Base-by-base conservation (phyloP, 345 rosid species). In the Rhodamnia argentea region DNA sequence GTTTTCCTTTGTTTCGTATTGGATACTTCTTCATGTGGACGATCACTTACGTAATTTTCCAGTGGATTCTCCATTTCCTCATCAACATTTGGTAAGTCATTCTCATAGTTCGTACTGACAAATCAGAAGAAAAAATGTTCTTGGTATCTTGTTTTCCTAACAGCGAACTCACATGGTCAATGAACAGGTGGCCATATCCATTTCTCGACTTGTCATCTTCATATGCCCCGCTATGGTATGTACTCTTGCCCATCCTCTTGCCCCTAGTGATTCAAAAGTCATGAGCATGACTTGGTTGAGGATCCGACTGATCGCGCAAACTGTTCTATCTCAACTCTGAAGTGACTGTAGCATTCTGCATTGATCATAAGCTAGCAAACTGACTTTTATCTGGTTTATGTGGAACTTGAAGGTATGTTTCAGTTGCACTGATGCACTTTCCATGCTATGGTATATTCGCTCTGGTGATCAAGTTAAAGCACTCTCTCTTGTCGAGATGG, bases 141-240 rank as follows among this genome's bases (percentile, higher is more conserved):
- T 44, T 16, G 82, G 37, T 44, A 20, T 44, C 27, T 32, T 53
- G 18, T 84, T 84, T 50, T 59, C 76, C 86, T 42, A 57, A 84
- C 57, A 18, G 47, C 37, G 40, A 59, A 57, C 55, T 58, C 50
- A 85, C 62, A 27, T 40, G 29, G 85, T 29, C 22, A 83, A 60
- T 86, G 86, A 88, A 91, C 92, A 97, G 99, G 99, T 98, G 99
- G 99, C 99, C 99, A 23, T 98, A 96, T 87, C 99, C 99, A 81
- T 98, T 98, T 89, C 93, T 98, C 55, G 99, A 98, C 90, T 83
- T 98, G 89, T 93, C 98, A 84, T 96, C 99, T 59, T 87, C 95
- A 42, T 94, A 90, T 91, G 97, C 98, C 86, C 99, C 99, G 42
- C 84, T 98, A 57, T 95, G 99, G 99, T 97, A 92, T 82, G 86